Conservation (phyloP, 371 early-diverging fungal species). For the Syncephalis fuscata region DNA sequence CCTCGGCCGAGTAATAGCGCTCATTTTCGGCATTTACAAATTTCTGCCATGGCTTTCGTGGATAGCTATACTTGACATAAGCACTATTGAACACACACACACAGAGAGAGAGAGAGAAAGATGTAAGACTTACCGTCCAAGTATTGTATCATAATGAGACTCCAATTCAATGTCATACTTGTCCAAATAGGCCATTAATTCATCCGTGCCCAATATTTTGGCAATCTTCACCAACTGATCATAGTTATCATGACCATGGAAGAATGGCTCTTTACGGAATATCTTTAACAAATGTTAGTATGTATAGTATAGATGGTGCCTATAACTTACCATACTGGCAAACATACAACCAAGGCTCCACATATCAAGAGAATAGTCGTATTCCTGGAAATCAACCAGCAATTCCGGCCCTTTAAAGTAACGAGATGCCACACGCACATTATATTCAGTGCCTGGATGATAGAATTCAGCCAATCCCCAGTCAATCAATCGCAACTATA, state of each 20-base stretch:
- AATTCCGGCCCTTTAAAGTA: constrained; percentile 99
- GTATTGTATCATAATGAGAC: constrained; percentile 65
- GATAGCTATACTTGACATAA: constrained; percentile 43
- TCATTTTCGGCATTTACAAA: constrained; percentile 84
- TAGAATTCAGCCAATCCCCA: constrained; percentile 99
- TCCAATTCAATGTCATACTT: constrained; percentile 92
- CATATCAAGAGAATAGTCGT: constrained; percentile 99
- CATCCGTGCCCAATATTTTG: constrained; percentile 89
- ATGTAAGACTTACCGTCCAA: constrained; percentile 27
- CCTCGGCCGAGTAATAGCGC: constrained; percentile 75
- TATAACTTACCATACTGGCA: constrained; percentile 73
- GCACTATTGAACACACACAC: background rate
- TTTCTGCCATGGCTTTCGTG: constrained; percentile 88
- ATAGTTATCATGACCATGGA: constrained; percentile 96
- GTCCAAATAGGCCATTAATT: constrained; percentile 74
- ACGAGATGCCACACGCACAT: constrained; percentile 96
- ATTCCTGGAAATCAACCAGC: constrained; percentile 93
- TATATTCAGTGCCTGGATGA: constrained; percentile 94
- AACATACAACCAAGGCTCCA: constrained; percentile 99
- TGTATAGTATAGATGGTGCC: background rate
- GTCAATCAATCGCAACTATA: constrained; percentile 89
- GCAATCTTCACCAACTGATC: constrained; percentile 98
- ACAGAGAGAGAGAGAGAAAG: background rate
- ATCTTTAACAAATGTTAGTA: constrained; percentile 30
- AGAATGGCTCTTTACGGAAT: constrained; percentile 97